A percentile compares a stretch with the other conserved stretches of the same genome.
These are phyloP conservation scores for Acanthamoeba rhysodes DNA, from an alignment of 208 protist genomes.

Conservation along the genomic window DNA sequence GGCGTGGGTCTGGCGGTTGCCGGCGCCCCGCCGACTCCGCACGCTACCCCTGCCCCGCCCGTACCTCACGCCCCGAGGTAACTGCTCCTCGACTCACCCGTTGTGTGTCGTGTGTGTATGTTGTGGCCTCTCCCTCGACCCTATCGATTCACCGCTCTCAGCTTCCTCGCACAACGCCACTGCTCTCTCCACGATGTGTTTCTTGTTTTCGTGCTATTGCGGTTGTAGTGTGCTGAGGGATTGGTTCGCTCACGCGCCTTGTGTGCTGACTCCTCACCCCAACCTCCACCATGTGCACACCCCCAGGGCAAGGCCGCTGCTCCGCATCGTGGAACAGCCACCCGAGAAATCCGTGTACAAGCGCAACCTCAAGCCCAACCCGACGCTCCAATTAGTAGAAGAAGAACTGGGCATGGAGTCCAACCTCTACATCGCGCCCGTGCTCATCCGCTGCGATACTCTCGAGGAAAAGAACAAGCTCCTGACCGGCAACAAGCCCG, in stretches of 20 bases:
- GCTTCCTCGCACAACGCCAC: neutral
- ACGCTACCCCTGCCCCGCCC: neutral
- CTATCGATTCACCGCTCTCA: neutral
- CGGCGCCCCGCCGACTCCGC: neutral
- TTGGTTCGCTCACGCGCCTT: no score
- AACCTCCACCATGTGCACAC: neutral
- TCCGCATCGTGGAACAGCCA: slow-evolving; percentile 85
- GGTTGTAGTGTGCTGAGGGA: neutral
- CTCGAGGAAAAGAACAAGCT: slow-evolving; percentile 81
- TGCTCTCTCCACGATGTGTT: neutral
- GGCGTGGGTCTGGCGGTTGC: neutral
- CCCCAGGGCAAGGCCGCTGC: neutral
- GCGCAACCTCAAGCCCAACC: slow-evolving; percentile 85
- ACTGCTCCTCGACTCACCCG: neutral
- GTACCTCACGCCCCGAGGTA: neutral
- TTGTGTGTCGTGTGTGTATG: neutral
- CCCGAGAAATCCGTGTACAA: slow-evolving; percentile 86
- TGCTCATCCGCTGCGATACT: slow-evolving; percentile 76
- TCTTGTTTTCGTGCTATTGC: neutral
- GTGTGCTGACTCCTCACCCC: no score
- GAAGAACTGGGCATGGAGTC: slow-evolving; percentile 67
- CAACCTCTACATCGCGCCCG: slow-evolving; percentile 64
- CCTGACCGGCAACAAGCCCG: slow-evolving; percentile 78
- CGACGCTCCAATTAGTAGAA: slow-evolving; percentile 79
- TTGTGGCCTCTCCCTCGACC: no score